These are phyloP conservation scores for Pythium guiyangense DNA, from an alignment of 352 stramenopile genomes.

Conservation along the genomic window DNA sequence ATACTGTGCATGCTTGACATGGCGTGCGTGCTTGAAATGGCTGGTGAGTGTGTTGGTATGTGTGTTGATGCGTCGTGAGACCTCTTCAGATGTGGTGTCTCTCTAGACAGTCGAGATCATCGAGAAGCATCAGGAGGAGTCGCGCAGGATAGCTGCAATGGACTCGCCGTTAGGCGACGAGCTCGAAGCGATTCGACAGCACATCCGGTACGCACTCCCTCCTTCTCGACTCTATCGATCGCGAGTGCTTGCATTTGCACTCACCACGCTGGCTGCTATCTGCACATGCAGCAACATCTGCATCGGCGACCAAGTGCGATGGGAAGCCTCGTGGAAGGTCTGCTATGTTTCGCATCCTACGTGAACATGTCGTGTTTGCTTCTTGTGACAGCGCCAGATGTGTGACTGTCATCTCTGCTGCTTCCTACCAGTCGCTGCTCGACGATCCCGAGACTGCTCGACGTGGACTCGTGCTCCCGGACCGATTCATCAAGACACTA, in stretches of 20 bases:
- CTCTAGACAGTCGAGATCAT: too few relatives aligned
- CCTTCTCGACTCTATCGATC: background rate
- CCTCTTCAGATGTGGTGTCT: too few relatives aligned
- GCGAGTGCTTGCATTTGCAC: background rate
- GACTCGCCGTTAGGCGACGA: background rate
- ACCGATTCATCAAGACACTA: conserved; percentile 47
- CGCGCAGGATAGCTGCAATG: background rate
- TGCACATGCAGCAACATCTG: conserved; percentile 22
- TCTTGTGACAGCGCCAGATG: background rate
- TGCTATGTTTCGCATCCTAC: background rate
- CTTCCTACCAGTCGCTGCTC: conserved; percentile 22
- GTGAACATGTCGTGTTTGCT: background rate
- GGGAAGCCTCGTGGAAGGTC: conserved; percentile 35
- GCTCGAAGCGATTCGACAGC: conserved; percentile 15
- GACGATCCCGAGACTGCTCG: conserved; percentile 22
- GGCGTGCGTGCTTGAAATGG: too few relatives aligned
- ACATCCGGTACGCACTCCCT: conserved; percentile 21
- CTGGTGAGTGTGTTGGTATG: too few relatives aligned
- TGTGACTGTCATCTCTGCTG: background rate
- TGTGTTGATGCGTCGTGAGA: too few relatives aligned
- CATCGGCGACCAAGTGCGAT: conserved; percentile 31
- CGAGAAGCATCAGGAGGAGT: background rate
- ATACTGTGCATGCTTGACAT: too few relatives aligned
- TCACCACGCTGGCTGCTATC: background rate
- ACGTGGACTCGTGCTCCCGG: conserved; percentile 28